Base-by-base conservation (phyloP, 176 grass and related monocot genomes). In the Zoysia japonica region DNA sequence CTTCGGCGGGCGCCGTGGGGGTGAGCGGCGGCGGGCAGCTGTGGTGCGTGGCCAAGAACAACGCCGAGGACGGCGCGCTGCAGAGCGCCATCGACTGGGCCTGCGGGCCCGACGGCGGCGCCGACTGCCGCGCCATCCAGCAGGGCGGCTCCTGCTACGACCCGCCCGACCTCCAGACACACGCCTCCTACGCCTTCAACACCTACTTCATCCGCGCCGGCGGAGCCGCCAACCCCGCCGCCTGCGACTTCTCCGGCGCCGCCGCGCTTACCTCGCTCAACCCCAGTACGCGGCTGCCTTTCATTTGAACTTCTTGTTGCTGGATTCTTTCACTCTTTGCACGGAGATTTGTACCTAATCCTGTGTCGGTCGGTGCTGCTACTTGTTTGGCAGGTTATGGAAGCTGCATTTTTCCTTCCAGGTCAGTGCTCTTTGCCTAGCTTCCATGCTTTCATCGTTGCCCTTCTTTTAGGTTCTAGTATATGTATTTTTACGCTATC, bases 1-100 rank as follows among this genome's bases (percentile, higher is more conserved):
- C 56, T 1, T 65, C 35, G 10, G 48, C 35, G 6, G 28, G 47
- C 43, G 61, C 8, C 4, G 52, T 39, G 37, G 77, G 57, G 14
- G 72, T 71, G 60, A 71, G 78, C 78, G 67, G 78, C 52, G 83
- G 87, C 37, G 83, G 73, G 38, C 80, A 91, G 86, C 73, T 89
- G 56, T 94, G 92, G 92, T 91, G 92, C 84, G 92, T 91, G 59
- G 92, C 92, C 11, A 94, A 94, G 86, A 94, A 91, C 86, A 89
- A 91, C 77, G 88, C 86, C 7, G 86, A 91, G 68, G 88, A 94
- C 73, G 72, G 61, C 38, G 80, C 63, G 45, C 77, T 94, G 88
- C 91, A 93, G 88, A 53, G 80, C 68, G 92, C 88, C 49, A 57
- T 91, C 17, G 92, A 91, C 70, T 94, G 88, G 88, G 88, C 84